Evolutionary conservation across 345 rosid genomes (phyloP).

Genomic region (Camelina laxa): DNA sequence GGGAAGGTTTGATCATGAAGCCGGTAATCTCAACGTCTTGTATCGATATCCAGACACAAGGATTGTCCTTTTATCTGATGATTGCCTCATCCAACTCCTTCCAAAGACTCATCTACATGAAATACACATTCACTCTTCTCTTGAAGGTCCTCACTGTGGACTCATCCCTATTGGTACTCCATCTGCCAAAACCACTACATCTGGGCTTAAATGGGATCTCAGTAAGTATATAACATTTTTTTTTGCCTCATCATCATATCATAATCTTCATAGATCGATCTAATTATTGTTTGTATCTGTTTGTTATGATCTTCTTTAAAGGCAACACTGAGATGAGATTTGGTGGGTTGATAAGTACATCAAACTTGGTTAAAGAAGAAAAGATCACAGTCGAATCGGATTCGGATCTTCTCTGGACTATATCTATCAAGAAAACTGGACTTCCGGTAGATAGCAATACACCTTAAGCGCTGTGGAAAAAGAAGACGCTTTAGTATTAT

Average conservation of each 20-base stretch:
- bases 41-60: slow-evolving; percentile 59
- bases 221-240: slow-evolving; percentile 51
- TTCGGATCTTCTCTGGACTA: slow-evolving; percentile 93
- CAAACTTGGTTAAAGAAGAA: slow-evolving; percentile 64
- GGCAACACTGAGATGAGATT: slow-evolving; percentile 78
- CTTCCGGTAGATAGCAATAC: not conserved
- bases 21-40: slow-evolving; percentile 82
- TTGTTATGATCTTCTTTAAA: slow-evolving; percentile 24
- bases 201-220: slow-evolving; percentile 92
- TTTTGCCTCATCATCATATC: not conserved
- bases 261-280: not conserved
- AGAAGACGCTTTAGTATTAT: not conserved
- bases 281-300: slow-evolving; percentile 20
- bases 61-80: slow-evolving; percentile 75
- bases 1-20: slow-evolving; percentile 95
- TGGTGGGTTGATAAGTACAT: slow-evolving; percentile 85
- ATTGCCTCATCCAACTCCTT: slow-evolving; percentile 80
- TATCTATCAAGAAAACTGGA: slow-evolving; percentile 61
- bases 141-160: slow-evolving; percentile 91
- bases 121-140: slow-evolving; percentile 60
- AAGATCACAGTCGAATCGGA: slow-evolving; percentile 73
- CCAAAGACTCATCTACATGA: slow-evolving; percentile 70
- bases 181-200: slow-evolving; percentile 71
- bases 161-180: slow-evolving; percentile 83
- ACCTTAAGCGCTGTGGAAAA: not conserved